Conservation (phyloP, 2,329 filamentous ascomycete species). For the Plectosphaerella sp. region DNA sequence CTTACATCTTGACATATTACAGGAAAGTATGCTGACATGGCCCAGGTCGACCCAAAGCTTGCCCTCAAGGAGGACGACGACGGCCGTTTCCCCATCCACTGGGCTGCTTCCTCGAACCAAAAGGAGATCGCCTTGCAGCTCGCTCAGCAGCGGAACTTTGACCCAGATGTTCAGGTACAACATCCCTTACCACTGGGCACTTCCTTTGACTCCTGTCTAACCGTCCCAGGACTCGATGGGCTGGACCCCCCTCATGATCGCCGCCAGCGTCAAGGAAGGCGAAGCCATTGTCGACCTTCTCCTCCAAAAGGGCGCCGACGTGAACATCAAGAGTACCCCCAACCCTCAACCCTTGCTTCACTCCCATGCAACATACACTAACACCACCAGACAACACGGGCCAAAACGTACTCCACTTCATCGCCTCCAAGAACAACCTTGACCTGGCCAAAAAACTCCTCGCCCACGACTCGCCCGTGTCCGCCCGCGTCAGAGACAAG, state of each 20-base stretch:
- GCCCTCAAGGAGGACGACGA: constrained; percentile 73
- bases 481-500: constrained; percentile 75
- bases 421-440: constrained; percentile 83
- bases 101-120: constrained; percentile 84
- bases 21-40: constrained; percentile 10
- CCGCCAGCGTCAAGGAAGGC: constrained; percentile 67
- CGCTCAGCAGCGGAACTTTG: constrained; percentile 67
- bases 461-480: constrained; percentile 63
- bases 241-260: constrained; percentile 84
- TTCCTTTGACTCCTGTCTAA: background rate
- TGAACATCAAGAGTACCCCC: constrained; percentile 64
- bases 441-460: constrained; percentile 78
- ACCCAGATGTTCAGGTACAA: constrained; percentile 72
- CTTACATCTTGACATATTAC: background rate
- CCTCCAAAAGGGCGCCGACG: constrained; percentile 64
- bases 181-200: background rate
- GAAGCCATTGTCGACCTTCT: constrained; percentile 66
- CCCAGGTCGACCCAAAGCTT: constrained; percentile 73
- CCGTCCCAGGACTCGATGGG: constrained; percentile 62
- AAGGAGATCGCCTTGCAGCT: constrained; percentile 70
- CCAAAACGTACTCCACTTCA: constrained; percentile 85
- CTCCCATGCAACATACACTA: background rate
- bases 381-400: background rate
- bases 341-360: background rate
- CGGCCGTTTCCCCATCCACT: constrained; percentile 86